phyloP scores from a whole-genome alignment of 2,329 filamentous ascomycete genomes.

The Colletotrichum chlorophyti region DNA sequence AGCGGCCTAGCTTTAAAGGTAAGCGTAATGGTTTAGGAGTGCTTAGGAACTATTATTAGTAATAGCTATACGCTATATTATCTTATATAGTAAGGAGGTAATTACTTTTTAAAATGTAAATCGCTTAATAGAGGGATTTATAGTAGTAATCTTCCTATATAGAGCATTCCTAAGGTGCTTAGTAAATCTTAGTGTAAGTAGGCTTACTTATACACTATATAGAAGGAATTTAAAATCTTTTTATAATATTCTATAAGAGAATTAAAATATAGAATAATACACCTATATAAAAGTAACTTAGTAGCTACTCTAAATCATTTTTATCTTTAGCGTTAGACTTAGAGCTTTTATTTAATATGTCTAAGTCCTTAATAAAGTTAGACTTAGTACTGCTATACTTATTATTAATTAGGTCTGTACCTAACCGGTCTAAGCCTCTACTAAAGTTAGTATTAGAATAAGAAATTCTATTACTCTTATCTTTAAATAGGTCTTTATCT shows the following conservation, averaged over 20 bases:
- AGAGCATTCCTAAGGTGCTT: not conserved
- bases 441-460: not conserved
- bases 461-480: not conserved
- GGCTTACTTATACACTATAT: no score
- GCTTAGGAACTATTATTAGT: not conserved
- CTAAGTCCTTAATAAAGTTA: not conserved
- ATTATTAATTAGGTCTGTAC: not conserved
- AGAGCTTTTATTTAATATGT: not conserved
- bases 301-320: not conserved
- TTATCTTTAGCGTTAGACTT: not conserved
- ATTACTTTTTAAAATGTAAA: no score
- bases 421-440: not conserved
- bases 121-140: not conserved
- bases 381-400: not conserved
- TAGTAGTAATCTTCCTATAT: not conserved
- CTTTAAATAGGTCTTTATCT: not conserved
- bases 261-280: no score
- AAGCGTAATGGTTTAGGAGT: not conserved
- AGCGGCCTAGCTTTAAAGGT: not conserved
- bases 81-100: not conserved
- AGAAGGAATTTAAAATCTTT: no score
- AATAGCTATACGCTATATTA: not conserved
- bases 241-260: no score
- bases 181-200: no score
- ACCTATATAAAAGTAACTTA: not conserved